phyloP scores from a whole-genome alignment of 192 early-diverging fungal species.

The Chytriomyces hyalinus region DNA sequence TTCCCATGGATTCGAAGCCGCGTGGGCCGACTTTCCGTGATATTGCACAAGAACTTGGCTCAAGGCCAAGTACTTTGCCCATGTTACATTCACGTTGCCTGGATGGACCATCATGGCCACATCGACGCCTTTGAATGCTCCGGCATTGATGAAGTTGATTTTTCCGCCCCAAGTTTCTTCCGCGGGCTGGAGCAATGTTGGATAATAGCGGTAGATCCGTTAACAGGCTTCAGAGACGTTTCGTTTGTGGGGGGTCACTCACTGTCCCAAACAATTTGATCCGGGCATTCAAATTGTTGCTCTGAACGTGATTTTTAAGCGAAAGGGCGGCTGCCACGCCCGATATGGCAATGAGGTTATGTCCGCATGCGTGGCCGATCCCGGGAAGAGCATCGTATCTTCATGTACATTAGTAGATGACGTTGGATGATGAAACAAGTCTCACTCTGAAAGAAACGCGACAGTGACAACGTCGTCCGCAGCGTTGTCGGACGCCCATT shows the following conservation, averaged over 20 bases:
- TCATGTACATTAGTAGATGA: neutral
- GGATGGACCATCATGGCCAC: constrained; percentile 86
- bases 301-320: constrained; percentile 47
- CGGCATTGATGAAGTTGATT: constrained; percentile 67
- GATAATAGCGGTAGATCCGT: neutral
- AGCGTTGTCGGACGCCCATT: constrained; percentile 50
- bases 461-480: constrained; percentile 47
- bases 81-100: constrained; percentile 44
- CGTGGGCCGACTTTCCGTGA: constrained; percentile 50
- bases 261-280: constrained; percentile 69
- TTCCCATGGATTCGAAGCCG: constrained; percentile 61
- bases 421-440: neutral
- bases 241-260: constrained; percentile 72
- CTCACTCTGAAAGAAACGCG: constrained; percentile 65
- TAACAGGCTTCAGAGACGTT: constrained; percentile 18
- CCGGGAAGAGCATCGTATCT: constrained; percentile 67
- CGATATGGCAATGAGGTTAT: constrained; percentile 75
- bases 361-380: constrained; percentile 58
- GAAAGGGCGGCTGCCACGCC: constrained; percentile 68
- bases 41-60: constrained; percentile 29
- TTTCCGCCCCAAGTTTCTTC: constrained; percentile 64
- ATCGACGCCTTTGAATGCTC: constrained; percentile 74
- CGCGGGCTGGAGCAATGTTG: neutral
- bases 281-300: constrained; percentile 56
- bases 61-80: constrained; percentile 37